A percentile compares a stretch with the other conserved stretches of the same genome.
These are phyloP conservation scores for Monosporascus sp. DNA, from an alignment of 2,329 filamentous ascomycete genomes.

Conservation along the genomic window DNA sequence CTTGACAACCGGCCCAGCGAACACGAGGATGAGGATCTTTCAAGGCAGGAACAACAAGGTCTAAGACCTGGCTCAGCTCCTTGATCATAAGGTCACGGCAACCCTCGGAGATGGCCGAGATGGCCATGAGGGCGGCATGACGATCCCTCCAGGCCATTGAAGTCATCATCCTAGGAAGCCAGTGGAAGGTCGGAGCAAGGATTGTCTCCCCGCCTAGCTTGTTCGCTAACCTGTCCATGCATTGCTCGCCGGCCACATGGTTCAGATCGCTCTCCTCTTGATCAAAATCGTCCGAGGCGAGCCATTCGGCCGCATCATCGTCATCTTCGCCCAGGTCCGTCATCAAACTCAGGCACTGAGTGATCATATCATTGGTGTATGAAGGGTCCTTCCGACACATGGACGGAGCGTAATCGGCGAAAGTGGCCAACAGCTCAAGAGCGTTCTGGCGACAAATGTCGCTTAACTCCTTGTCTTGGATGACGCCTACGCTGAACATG, in stretches of 20 bases:
- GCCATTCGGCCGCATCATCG: constrained; percentile 92
- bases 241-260: constrained; percentile 95
- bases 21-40: constrained; percentile 89
- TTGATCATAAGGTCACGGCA: constrained; percentile 94
- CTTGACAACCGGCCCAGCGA: constrained; percentile 95
- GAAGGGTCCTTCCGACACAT: constrained; percentile 94
- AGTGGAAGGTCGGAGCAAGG: constrained; percentile 88
- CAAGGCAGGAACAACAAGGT: constrained; percentile 88
- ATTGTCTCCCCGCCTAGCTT: constrained; percentile 94
- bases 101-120: constrained; percentile 96
- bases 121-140: constrained; percentile 96
- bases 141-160: constrained; percentile 92
- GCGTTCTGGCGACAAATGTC: constrained; percentile 91
- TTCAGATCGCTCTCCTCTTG: constrained; percentile 95
- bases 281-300: constrained; percentile 87
- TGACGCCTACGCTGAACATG: constrained; percentile 85
- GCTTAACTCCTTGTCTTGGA: constrained; percentile 91
- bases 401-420: constrained; percentile 87
- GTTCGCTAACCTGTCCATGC: constrained; percentile 96
- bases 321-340: constrained; percentile 93
- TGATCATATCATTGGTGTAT: constrained; percentile 96
- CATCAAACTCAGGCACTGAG: constrained; percentile 96
- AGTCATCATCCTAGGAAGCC: constrained; percentile 96
- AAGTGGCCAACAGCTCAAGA: constrained; percentile 94
- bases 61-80: constrained; percentile 88